Evolutionary conservation across 768 basidiomycete genomes (phyloP).

Genomic region (Hypsizygus marmoreus): DNA sequence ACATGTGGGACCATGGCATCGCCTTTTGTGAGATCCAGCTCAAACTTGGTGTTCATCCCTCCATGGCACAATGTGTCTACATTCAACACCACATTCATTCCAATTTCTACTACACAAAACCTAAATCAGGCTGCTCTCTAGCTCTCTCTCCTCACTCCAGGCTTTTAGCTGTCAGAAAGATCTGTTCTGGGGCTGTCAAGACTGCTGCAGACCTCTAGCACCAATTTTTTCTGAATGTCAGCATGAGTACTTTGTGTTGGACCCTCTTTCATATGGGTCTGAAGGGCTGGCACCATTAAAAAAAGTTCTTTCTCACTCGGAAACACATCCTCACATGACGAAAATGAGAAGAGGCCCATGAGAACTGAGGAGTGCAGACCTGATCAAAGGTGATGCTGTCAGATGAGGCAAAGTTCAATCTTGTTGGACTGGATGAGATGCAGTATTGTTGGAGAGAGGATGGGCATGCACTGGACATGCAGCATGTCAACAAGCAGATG

Average conservation of each 20-base stretch:
- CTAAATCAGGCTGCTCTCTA: constrained; percentile 16
- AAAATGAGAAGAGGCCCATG: constrained; percentile 23
- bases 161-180: too few species aligned
- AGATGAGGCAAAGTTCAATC: constrained; percentile 34
- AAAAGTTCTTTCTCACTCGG: constrained; percentile 21
- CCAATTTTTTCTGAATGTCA: constrained; percentile 17
- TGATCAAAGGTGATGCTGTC: constrained; percentile 31
- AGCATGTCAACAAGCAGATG: constrained; percentile 25
- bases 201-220: constrained; percentile 21
- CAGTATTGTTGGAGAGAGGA: constrained; percentile 30
- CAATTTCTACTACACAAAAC: constrained; percentile 5
- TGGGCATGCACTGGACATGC: constrained; percentile 24
- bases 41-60: neutral
- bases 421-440: constrained; percentile 32
- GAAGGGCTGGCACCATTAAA: neutral
- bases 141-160: constrained; percentile 13
- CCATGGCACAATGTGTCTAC: constrained; percentile 1
- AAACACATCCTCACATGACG: constrained; percentile 18
- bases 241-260: constrained; percentile 10
- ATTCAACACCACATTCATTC: neutral
- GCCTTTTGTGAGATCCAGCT: constrained; percentile 4
- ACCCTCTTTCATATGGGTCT: constrained; percentile 11
- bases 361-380: constrained; percentile 26
- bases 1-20: constrained; percentile 1
- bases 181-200: constrained; percentile 13